Percentiles rank a stretch among this genome's conserved stretches.
Conservation (phyloP, 2,329 filamentous ascomycete genomes). For the Waltergamsia citrina region DNA sequence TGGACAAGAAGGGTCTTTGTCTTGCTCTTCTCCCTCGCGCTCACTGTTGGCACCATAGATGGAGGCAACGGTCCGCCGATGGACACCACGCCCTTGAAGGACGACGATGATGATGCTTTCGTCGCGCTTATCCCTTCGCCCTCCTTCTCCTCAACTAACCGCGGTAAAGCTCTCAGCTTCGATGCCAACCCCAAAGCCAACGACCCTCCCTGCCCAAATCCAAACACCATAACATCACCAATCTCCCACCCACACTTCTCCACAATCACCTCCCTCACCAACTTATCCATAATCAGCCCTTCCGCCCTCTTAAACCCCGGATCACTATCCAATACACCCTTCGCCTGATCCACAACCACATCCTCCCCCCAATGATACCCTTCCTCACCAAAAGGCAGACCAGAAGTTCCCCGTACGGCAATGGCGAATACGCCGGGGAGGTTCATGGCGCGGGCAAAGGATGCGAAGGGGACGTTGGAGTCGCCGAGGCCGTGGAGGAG, state of each 20-base stretch:
- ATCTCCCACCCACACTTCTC: slow-evolving; percentile 47
- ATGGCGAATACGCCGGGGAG: slow-evolving; percentile 73
- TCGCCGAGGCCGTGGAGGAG: slow-evolving; percentile 83
- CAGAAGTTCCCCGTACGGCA: slow-evolving; percentile 60
- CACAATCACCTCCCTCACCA: slow-evolving; percentile 43
- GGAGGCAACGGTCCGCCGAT: slow-evolving; percentile 51
- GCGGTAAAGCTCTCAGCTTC: slow-evolving; percentile 11
- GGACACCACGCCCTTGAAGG: slow-evolving; percentile 48
- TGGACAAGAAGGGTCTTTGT: slow-evolving; percentile 54
- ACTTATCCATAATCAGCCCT: slow-evolving; percentile 32
- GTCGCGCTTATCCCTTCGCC: slow-evolving; percentile 1
- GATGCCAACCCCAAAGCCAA: slow-evolving; percentile 48
- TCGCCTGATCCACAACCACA: slow-evolving; percentile 30
- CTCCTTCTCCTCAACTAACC: slow-evolving; percentile 23
- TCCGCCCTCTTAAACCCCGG: slow-evolving; percentile 47
- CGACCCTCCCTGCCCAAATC: slow-evolving; percentile 59
- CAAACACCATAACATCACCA: slow-evolving; percentile 53
- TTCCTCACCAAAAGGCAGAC: slow-evolving; percentile 44
- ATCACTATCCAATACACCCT: slow-evolving; percentile 49
- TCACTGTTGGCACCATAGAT: slow-evolving; percentile 37
- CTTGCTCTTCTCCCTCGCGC: slow-evolving; percentile 40
- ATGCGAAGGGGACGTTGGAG: slow-evolving; percentile 56
- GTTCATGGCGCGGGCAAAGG: slow-evolving; percentile 57
- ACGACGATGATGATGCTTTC: slow-evolving; percentile 5
- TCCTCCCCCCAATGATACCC: slow-evolving; percentile 61